These are phyloP conservation scores for Xylariaceae sp. DNA, from an alignment of 2,329 filamentous ascomycete genomes.

Conservation along the genomic window DNA sequence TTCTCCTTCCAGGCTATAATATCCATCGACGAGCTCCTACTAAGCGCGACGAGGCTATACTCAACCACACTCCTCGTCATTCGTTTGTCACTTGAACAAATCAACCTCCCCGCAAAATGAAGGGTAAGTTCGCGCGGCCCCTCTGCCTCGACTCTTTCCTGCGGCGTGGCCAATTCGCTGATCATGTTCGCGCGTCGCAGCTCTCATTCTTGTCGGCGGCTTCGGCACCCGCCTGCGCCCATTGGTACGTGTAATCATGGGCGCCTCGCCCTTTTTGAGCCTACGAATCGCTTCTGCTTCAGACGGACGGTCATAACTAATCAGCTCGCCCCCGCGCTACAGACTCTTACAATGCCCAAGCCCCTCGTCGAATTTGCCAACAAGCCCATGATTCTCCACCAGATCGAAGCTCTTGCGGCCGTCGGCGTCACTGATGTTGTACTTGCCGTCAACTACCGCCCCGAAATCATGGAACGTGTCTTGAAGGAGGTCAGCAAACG, in stretches of 20 bases:
- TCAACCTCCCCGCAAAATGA: conserved; percentile 31
- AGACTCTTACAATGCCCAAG: conserved; percentile 96
- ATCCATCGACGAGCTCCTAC: background rate
- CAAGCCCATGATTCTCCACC: conserved; percentile 98
- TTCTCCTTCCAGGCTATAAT: background rate
- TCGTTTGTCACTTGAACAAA: conserved; percentile 2
- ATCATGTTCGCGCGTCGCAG: conserved; percentile 40
- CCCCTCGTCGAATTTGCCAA: conserved; percentile 97
- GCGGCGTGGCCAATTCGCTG: conserved; percentile 6
- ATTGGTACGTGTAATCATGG: conserved; percentile 58
- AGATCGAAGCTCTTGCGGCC: conserved; percentile 88
- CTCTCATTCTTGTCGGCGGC: conserved; percentile 97
- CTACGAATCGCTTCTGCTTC: background rate
- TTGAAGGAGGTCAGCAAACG: conserved; percentile 67
- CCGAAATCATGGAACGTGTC: conserved; percentile 93
- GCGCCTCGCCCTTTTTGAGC: conserved; percentile 1
- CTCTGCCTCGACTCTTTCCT: conserved; percentile 8
- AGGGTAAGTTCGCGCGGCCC: conserved; percentile 31
- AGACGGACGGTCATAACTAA: conserved; percentile 3
- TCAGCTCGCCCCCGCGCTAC: conserved; percentile 22
- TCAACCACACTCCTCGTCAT: background rate
- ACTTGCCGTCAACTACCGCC: conserved; percentile 96
- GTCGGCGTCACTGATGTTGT: conserved; percentile 97
- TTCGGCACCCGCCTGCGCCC: conserved; percentile 97
- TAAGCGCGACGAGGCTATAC: background rate